Base-by-base conservation (phyloP, 768 basidiomycete genomes). In the Scleroderma bovista region DNA sequence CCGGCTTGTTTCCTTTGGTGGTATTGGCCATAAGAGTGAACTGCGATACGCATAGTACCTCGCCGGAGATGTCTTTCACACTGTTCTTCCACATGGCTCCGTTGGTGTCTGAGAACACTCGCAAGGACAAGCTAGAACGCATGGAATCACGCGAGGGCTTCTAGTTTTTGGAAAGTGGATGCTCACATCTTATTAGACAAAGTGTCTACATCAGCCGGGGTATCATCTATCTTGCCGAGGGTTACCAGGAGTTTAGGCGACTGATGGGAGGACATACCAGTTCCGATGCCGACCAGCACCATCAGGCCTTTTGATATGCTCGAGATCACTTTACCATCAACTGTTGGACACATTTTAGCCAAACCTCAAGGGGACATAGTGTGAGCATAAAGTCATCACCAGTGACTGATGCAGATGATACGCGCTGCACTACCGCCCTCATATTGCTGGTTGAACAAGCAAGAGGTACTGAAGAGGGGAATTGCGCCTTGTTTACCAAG, bases 31-130 rank as follows among this genome's bases (percentile, higher is more conserved):
- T 67, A 23, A 99, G 75, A 2, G 94, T 93, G 65, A 96, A 95
- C 58, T 98, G 95, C 1, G 93, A 93, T 15, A 94, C 92, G 59
- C 94, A 97, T 4, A 98, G 79, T 12, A 99, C 78, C 46, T 95
- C 93, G 39, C 93, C 94, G 20, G 80, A 79, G 20, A 96, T 79
- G 55, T 97, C 94, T 67, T 83, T 88, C 43, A 98, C 86, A 61
- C 73, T 90, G 19, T 76, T 69, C 68, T 89, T 94, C 95, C 95
- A 98, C 79, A 86, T 84, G 50, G 77, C 74, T 6, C 74, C 76
- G 60, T 73, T 75, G 15, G 58, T 60, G 60, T 86, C 81, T 42
- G 80, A 74, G 62, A 94, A 95, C 46, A 85, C 76, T 44, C 86
- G 79, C 48, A 94, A 73, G 22, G 78, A 72, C 5, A 95, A 72